phyloP scores from a whole-genome alignment of 495 filamentous ascomycete genomes.

The Neurospora sp. region DNA sequence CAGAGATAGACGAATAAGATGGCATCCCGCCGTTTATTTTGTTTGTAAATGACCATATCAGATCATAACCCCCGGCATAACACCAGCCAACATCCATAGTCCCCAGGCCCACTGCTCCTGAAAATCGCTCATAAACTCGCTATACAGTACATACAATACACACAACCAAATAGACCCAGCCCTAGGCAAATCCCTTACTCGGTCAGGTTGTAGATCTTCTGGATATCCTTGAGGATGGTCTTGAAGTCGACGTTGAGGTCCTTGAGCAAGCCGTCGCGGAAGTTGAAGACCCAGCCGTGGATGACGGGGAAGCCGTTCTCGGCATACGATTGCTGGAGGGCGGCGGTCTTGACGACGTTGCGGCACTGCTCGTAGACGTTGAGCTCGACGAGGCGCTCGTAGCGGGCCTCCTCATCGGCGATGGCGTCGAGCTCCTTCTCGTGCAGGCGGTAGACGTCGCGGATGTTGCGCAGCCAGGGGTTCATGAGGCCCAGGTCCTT shows the following conservation, averaged over 20 bases:
- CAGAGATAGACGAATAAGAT: not conserved
- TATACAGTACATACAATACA: not conserved
- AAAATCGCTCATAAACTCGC: not conserved
- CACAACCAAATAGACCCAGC: not conserved
- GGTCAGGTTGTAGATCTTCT: slow-evolving; percentile 48
- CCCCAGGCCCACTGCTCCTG: not conserved
- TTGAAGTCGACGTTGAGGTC: slow-evolving; percentile 42
- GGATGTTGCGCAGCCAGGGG: slow-evolving; percentile 51
- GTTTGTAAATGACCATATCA: not conserved
- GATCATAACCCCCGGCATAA: not conserved
- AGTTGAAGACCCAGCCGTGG: slow-evolving; percentile 49
- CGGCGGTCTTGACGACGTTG: slow-evolving; percentile 49
- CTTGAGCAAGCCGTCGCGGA: slow-evolving; percentile 42
- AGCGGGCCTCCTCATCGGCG: slow-evolving; percentile 30
- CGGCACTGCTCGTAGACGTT: slow-evolving; percentile 50
- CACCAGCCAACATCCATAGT: not conserved
- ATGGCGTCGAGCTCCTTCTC: slow-evolving; percentile 47
- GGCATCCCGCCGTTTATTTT: not conserved
- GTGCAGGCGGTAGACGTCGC: slow-evolving; percentile 49
- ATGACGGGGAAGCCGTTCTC: slow-evolving; percentile 44
- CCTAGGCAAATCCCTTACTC: slow-evolving; percentile 1
- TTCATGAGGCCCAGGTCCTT: slow-evolving; percentile 50
- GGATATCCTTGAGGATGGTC: slow-evolving; percentile 34
- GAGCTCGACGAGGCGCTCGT: slow-evolving; percentile 50
- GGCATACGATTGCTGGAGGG: slow-evolving; percentile 43